These are phyloP conservation scores for Nannochloris sp. DNA, from an alignment of 139 green algal genomes.

Conservation along the genomic window DNA sequence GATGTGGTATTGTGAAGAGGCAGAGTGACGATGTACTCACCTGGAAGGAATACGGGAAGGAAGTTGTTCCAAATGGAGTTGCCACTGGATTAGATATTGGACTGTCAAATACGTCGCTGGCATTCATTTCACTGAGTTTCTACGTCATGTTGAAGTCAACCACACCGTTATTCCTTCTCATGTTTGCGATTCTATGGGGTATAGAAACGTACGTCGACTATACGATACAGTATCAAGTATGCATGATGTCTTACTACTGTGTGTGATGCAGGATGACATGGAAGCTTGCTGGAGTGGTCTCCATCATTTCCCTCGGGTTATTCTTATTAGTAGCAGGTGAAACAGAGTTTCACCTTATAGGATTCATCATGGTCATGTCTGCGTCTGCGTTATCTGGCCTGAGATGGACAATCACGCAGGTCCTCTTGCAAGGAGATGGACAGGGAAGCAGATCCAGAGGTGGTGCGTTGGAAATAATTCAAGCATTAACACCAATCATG, in stretches of 20 bases:
- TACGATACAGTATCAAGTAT: no score
- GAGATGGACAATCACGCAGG: constrained; percentile 85
- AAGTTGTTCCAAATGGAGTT: constrained; percentile 82
- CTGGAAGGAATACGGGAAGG: constrained; percentile 44
- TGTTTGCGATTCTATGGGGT: constrained; percentile 84
- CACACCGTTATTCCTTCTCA: constrained; percentile 84
- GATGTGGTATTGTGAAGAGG: constrained; percentile 27
- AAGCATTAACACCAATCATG: constrained; percentile 64
- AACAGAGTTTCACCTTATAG: constrained; percentile 69
- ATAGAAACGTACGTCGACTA: constrained; percentile 44
- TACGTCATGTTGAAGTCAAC: constrained; percentile 96
- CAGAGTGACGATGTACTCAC: constrained; percentile 17
- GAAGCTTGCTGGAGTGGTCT: constrained; percentile 64
- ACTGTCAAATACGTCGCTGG: constrained; percentile 83
- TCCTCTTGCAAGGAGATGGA: constrained; percentile 58
- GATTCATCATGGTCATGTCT: constrained; percentile 83
- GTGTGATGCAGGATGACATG: constrained; percentile 38
- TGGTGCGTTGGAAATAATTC: constrained; percentile 34
- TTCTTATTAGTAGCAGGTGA: constrained; percentile 81
- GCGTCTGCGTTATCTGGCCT: constrained; percentile 67
- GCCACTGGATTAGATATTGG: constrained; percentile 87
- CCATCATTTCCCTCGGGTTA: constrained; percentile 72
- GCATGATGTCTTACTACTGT: no score
- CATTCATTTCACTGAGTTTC: constrained; percentile 84
- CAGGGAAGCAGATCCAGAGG: constrained; percentile 7